Percentiles rank a stretch among this genome's conserved stretches.
phyloP scores from a whole-genome alignment of 305 asterid genomes.

The Fraxinus dipetala region DNA sequence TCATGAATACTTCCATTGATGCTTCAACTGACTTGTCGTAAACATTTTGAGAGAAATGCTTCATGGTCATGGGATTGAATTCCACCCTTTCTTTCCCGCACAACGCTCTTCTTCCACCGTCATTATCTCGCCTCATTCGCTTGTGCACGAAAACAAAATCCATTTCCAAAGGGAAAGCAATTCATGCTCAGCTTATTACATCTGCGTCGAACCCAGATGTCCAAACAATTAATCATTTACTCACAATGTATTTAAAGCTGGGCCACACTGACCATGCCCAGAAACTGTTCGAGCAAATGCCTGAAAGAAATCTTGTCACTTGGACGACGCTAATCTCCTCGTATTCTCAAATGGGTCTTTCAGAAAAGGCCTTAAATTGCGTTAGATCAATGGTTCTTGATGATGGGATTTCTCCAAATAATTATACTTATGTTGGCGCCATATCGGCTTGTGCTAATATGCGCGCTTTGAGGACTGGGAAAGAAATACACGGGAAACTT shows the following conservation, averaged over 20 bases:
- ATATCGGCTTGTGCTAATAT: slow-evolving; percentile 59
- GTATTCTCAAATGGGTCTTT: slow-evolving; percentile 49
- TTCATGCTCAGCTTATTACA: slow-evolving; percentile 53
- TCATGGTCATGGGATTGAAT: not conserved
- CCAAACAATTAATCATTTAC: slow-evolving; percentile 56
- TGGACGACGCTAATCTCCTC: slow-evolving; percentile 73
- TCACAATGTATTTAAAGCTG: slow-evolving; percentile 44
- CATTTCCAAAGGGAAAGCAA: slow-evolving; percentile 43
- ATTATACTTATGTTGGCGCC: slow-evolving; percentile 63
- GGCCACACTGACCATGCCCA: slow-evolving; percentile 39
- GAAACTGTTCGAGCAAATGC: slow-evolving; percentile 62
- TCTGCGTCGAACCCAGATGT: slow-evolving; percentile 44
- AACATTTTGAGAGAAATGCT: not conserved
- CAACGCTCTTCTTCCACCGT: slow-evolving; percentile 24
- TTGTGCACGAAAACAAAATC: slow-evolving; percentile 41
- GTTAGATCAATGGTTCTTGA: slow-evolving; percentile 57
- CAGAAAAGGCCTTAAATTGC: slow-evolving; percentile 48
- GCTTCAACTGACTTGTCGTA: not conserved
- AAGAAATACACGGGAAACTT: slow-evolving; percentile 70
- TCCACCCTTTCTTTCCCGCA: not conserved
- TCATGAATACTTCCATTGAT: not conserved
- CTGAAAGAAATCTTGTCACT: slow-evolving; percentile 48
- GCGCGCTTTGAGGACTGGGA: slow-evolving; percentile 47
- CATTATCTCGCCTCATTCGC: slow-evolving; percentile 53
- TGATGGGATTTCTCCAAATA: slow-evolving; percentile 52